Base-by-base conservation (phyloP, 169 alveolate genomes). In the Ichthyophthirius multifiliis region DNA sequence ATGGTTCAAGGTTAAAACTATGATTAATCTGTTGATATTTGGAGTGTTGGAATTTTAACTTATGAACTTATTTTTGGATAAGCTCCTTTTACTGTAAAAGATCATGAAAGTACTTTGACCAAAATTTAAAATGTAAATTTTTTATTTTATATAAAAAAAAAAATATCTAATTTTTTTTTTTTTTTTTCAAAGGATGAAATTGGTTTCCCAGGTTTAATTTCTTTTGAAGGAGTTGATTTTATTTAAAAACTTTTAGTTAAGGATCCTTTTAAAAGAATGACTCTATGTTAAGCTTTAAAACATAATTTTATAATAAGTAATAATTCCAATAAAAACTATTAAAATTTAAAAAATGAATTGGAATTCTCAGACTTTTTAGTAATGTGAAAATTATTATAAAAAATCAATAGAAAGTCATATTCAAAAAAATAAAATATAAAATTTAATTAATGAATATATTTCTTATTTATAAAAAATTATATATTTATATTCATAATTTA, bases 11-110 rank as follows among this genome's bases (percentile, higher is more conserved):
- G 86, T 3, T 67, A 67, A 71, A 67, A 48, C 6, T 79, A 79
- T 37, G 74, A 71, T 23, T 44, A 43, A n/a, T 79, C 86, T 15
- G 73, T 71, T 16, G 86, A 79, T 47, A 35, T 63, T 10, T 79
- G 86, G 86, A 63, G 79, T 9, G 48, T 79, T 20, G 86, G 86
- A 1, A 46, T 79, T 13, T 46, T 79, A 47, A 76, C 86, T 20
- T 79, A 67, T 79, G 86, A 79, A 67, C 48, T 79, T 16, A 46
- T 75, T 27, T 35, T 73, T 41, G 86, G 86, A 15, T 23, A 41
- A 9, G 18, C 71, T 16, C 85, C 85, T 6, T 78, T 78, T 63
- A 43, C 12, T n/a, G n/a, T n/a, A n/a, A n/a, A n/a, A n/a, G n/a
- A n/a, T n/a, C n/a, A n/a, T n/a, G n/a, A n/a, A n/a, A n/a, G n/a